phyloP scores from a whole-genome alignment of 2,329 filamentous ascomycete genomes.

The Neopestalotiopsis sp. region DNA sequence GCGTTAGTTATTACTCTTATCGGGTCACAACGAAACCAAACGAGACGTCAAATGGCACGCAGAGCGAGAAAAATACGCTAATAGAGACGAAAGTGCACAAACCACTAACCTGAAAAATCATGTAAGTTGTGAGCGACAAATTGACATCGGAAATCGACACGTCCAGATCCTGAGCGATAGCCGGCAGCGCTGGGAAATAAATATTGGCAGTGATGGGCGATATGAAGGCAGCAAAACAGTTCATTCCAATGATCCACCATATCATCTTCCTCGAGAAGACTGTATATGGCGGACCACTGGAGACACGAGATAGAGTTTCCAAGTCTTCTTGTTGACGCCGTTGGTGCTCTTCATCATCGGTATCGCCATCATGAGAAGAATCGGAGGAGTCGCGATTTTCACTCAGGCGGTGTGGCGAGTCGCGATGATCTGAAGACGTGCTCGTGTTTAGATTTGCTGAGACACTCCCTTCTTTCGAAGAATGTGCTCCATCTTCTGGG shows the following conservation, averaged over 20 bases:
- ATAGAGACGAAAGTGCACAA: no score
- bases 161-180: slow-evolving; percentile 43
- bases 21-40: no score
- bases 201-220: slow-evolving; percentile 67
- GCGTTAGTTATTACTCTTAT: slow-evolving; percentile 39
- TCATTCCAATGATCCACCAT: slow-evolving; percentile 59
- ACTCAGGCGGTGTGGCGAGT: background rate
- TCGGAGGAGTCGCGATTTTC: slow-evolving; percentile 17
- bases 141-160: slow-evolving; percentile 50
- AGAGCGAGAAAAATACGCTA: no score
- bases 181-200: slow-evolving; percentile 52
- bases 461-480: background rate
- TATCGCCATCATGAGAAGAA: slow-evolving; percentile 22
- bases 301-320: slow-evolving; percentile 40
- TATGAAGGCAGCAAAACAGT: slow-evolving; percentile 57
- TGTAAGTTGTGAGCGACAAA: slow-evolving; percentile 63
- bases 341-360: slow-evolving; percentile 23
- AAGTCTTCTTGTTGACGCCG: slow-evolving; percentile 31
- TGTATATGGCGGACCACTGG: slow-evolving; percentile 47
- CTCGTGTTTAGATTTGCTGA: slow-evolving; percentile 23
- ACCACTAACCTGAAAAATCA: slow-evolving; percentile 51
- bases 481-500: slow-evolving; percentile 6
- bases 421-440: background rate
- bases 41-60: no score
- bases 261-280: slow-evolving; percentile 49